Base-by-base conservation (phyloP, 2,329 filamentous ascomycete genomes). In the Basipetospora chlamydospora region DNA sequence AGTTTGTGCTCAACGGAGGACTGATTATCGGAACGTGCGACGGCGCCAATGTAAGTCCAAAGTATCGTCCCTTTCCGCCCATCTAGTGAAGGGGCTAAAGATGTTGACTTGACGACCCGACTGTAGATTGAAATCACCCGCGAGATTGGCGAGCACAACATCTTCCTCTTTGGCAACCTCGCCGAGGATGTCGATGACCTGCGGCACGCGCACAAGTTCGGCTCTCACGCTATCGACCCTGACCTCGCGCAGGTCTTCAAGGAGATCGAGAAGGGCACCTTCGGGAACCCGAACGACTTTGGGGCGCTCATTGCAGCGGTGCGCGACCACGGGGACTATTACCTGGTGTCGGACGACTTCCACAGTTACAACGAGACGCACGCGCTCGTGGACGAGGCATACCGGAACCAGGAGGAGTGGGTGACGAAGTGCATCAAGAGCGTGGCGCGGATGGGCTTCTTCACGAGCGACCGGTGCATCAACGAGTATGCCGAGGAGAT, bases 11-110 rank as follows among this genome's bases (percentile, higher is more conserved):
- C 51, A 98, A 96, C 50, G 90, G 90, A 44, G 90, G 90, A 44
- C 67, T 98, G 42, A 93, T 98, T 51, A 98, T 98, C 48, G 90
- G 90, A 48, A 98, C 90, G 15, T 95, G 88, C 54, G 90, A 98
- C 51, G 90, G 90, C 53, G 90, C 90, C 44, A 98, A 98, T 53
- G 85, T 90, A 68, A 69, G 79, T 66, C 10, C 28, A 18, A n/a
- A n/a, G n/a, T n/a, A n/a, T n/a, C n/a, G n/a, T n/a, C n/a, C n/a
- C n/a, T n/a, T n/a, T n/a, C n/a, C n/a, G n/a, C n/a, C n/a, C n/a
- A n/a, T n/a, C n/a, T n/a, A n/a, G n/a, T n/a, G n/a, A n/a, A n/a
- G n/a, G n/a, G n/a, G n/a, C n/a, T n/a, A n/a, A n/a, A n/a, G n/a
- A n/a, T n/a, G n/a, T n/a, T n/a, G n/a, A n/a, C n/a, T n/a, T n/a